phyloP scores from a whole-genome alignment of 371 early-diverging fungal genomes.

The Blakeslea trispora region DNA sequence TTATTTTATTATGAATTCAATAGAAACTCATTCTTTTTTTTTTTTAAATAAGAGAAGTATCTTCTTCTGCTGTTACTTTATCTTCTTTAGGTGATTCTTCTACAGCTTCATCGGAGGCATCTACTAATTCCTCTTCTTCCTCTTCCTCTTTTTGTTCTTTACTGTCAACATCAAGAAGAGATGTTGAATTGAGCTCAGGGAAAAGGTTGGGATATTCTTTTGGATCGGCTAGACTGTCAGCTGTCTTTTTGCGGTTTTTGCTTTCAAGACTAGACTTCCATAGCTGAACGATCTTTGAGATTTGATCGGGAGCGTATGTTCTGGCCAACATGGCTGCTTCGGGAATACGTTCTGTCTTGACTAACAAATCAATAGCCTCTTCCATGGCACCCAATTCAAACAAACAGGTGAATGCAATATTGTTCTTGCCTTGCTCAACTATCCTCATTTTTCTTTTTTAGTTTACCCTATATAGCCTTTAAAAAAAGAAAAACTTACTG shows the following conservation, averaged over 20 bases:
- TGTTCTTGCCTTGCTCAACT: slow-evolving; percentile 78
- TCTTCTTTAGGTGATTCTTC: slow-evolving; percentile 1
- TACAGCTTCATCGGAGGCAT: background rate
- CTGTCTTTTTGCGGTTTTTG: slow-evolving; percentile 75
- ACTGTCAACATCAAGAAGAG: slow-evolving; percentile 21
- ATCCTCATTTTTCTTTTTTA: background rate
- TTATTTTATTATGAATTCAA: no score
- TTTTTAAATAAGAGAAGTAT: background rate
- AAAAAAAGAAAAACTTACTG: no score
- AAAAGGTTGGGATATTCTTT: slow-evolving; percentile 82
- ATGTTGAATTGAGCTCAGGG: slow-evolving; percentile 54
- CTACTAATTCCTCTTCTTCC: slow-evolving; percentile 7
- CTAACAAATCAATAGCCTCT: slow-evolving; percentile 80
- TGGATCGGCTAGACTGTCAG: slow-evolving; percentile 90
- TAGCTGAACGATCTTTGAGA: slow-evolving; percentile 69
- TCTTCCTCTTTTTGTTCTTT: slow-evolving; percentile 15
- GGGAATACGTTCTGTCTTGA: slow-evolving; percentile 86
- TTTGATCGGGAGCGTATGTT: slow-evolving; percentile 83
- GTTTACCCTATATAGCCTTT: no score
- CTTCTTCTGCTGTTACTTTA: slow-evolving; percentile 6
- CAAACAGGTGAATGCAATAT: slow-evolving; percentile 88
- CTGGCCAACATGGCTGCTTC: slow-evolving; percentile 96
- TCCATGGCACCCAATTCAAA: slow-evolving; percentile 74
- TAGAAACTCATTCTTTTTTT: no score
- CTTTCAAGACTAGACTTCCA: slow-evolving; percentile 80